Evolutionary conservation across 2,329 filamentous ascomycete species (phyloP).

Genomic region (Arthrobotrys pseudoclavata): DNA sequence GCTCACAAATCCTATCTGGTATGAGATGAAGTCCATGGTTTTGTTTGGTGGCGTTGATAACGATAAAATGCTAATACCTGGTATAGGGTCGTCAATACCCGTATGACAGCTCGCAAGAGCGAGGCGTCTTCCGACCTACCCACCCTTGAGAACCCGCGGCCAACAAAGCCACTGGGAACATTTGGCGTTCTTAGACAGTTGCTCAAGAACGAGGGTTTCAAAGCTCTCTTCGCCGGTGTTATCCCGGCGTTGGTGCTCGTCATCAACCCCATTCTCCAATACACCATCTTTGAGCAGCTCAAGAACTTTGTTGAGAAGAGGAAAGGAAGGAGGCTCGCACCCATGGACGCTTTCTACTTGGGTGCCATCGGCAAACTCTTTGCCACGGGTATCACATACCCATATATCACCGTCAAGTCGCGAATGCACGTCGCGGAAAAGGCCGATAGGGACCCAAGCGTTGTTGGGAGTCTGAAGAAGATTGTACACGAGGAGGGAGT

Average conservation of each 20-base stretch:
- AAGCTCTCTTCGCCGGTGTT: conserved; percentile 90
- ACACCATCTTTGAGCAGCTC: conserved; percentile 98
- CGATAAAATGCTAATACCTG: not conserved
- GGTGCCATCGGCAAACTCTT: conserved; percentile 95
- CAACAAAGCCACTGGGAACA: conserved; percentile 76
- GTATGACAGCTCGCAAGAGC: conserved; percentile 92
- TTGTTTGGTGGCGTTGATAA: not conserved
- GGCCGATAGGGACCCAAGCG: conserved; percentile 81
- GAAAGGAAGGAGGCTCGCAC: conserved; percentile 77
- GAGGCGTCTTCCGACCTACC: conserved; percentile 65
- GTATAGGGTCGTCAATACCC: conserved; percentile 84
- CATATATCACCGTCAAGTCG: conserved; percentile 99
- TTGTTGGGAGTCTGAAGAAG: conserved; percentile 80
- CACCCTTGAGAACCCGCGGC: conserved; percentile 64
- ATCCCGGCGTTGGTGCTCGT: conserved; percentile 92
- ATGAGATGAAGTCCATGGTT: not conserved
- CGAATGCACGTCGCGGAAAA: conserved; percentile 91
- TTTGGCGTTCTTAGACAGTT: conserved; percentile 84
- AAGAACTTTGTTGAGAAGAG: conserved; percentile 89
- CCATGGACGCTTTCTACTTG: conserved; percentile 87
- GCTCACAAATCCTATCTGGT: conserved; percentile 97
- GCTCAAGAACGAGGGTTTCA: conserved; percentile 84
- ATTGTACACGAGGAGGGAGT: conserved; percentile 94
- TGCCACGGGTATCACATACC: conserved; percentile 93
- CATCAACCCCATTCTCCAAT: conserved; percentile 98